phyloP scores from a whole-genome alignment of 2,329 filamentous ascomycete species.

The Pseudohalonectria lignicola region DNA sequence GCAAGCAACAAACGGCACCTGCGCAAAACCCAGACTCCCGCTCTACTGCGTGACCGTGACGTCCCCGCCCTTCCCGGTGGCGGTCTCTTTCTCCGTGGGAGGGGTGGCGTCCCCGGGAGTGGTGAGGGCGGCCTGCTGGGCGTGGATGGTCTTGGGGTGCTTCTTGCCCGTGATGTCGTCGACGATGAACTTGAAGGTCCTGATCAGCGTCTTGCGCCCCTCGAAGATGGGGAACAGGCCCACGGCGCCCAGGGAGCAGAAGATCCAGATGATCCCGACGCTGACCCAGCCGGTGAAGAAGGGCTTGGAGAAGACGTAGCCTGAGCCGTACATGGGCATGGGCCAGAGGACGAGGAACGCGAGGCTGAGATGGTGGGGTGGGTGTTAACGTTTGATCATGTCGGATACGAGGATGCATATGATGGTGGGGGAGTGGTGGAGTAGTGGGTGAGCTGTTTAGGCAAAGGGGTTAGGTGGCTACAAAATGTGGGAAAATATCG shows the following conservation, averaged over 20 bases:
- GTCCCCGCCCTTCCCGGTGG: neutral
- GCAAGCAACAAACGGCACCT: too few species aligned
- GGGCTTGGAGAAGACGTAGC: slow-evolving; percentile 69
- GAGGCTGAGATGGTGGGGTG: slow-evolving; percentile 36
- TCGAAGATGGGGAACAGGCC: slow-evolving; percentile 76
- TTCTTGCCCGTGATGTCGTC: slow-evolving; percentile 43
- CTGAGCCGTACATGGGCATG: slow-evolving; percentile 78
- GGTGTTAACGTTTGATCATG: slow-evolving; percentile 8
- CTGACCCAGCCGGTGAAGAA: slow-evolving; percentile 79
- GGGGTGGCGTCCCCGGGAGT: neutral
- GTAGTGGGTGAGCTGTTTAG: too few species aligned
- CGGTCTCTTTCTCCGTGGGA: slow-evolving; percentile 7
- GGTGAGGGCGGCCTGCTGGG: slow-evolving; percentile 3
- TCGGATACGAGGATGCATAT: too few species aligned
- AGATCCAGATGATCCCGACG: slow-evolving; percentile 71
- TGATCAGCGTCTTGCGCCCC: slow-evolving; percentile 54
- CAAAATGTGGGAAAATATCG: neutral
- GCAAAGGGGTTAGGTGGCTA: neutral
- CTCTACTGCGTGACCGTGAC: neutral
- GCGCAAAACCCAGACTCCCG: neutral
- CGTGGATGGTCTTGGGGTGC: slow-evolving; percentile 14
- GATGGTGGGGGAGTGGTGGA: too few species aligned
- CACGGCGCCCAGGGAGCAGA: slow-evolving; percentile 60
- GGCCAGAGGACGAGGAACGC: slow-evolving; percentile 76
- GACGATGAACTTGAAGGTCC: slow-evolving; percentile 50